Percentiles rank a stretch among this genome's conserved stretches.
phyloP scores from a whole-genome alignment of 306 rosid species.

The Casuarina equisetifolia region DNA sequence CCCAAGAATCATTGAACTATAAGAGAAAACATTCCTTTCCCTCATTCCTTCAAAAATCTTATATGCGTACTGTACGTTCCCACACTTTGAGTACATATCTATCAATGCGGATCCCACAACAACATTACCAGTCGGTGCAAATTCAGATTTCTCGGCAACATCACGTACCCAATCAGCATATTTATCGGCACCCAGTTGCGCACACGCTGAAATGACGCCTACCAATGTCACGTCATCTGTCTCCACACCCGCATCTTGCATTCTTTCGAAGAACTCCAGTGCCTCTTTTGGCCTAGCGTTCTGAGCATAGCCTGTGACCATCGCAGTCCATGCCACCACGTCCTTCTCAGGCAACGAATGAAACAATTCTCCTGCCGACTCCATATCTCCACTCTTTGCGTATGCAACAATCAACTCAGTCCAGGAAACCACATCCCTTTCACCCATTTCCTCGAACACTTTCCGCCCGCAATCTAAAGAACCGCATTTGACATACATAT shows the following conservation, averaged over 20 bases:
- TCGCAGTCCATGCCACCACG: slow-evolving; percentile 84
- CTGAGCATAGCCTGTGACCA: slow-evolving; percentile 79
- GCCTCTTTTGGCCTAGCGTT: slow-evolving; percentile 71
- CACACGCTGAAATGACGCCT: slow-evolving; percentile 83
- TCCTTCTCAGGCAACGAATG: slow-evolving; percentile 59
- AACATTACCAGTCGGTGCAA: slow-evolving; percentile 48
- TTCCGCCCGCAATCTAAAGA: slow-evolving; percentile 46
- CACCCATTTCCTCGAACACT: slow-evolving; percentile 78
- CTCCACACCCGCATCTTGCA: slow-evolving; percentile 44
- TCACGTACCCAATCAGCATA: slow-evolving; percentile 60
- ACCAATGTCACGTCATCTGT: slow-evolving; percentile 62
- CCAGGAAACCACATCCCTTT: slow-evolving; percentile 80
- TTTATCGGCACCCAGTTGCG: slow-evolving; percentile 58
- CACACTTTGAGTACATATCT: slow-evolving; percentile 85
- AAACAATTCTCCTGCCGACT: slow-evolving; percentile 59
- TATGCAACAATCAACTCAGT: slow-evolving; percentile 71
- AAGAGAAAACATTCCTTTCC: slow-evolving; percentile 64
- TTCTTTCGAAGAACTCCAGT: slow-evolving; percentile 46
- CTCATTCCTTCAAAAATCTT: slow-evolving; percentile 59
- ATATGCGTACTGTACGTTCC: slow-evolving; percentile 62
- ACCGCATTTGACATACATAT: slow-evolving; percentile 75
- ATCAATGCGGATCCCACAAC: slow-evolving; percentile 83
- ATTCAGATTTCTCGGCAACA: slow-evolving; percentile 56
- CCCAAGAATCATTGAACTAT: slow-evolving; percentile 82
- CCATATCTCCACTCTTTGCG: slow-evolving; percentile 59